Evolutionary conservation across 2,329 filamentous ascomycete genomes (phyloP).

Genomic region (Apiospora marii): DNA sequence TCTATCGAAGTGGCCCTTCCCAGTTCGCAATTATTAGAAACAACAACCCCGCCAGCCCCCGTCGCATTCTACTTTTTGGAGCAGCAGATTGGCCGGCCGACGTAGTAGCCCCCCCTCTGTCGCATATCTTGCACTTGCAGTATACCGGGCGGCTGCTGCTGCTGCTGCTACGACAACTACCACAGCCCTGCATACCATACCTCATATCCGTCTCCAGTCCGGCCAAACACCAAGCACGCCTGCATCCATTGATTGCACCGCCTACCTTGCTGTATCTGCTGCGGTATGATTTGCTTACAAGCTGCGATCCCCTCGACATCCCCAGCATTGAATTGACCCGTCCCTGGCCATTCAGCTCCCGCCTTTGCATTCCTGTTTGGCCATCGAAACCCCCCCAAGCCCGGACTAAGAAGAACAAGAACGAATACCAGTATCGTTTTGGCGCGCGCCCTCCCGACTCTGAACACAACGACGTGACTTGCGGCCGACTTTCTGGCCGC

Average conservation of each 20-base stretch:
- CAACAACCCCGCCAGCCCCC: slow-evolving; percentile 11
- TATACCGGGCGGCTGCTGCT: slow-evolving; percentile 10
- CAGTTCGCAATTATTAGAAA: slow-evolving; percentile 3
- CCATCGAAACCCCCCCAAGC: neutral
- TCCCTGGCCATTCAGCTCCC: slow-evolving; percentile 6
- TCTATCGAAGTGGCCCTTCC: slow-evolving; percentile 2
- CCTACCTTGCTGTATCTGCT: neutral
- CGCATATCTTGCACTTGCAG: slow-evolving; percentile 9
- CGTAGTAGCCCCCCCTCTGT: slow-evolving; percentile 16
- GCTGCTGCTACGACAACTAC: neutral
- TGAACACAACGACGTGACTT: slow-evolving; percentile 14
- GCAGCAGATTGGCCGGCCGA: slow-evolving; percentile 18
- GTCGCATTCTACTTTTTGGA: slow-evolving; percentile 14
- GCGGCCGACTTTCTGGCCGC: slow-evolving; percentile 38
- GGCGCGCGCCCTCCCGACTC: slow-evolving; percentile 12
- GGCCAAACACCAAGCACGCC: slow-evolving; percentile 12
- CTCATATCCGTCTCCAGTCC: slow-evolving; percentile 11
- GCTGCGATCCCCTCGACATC: neutral
- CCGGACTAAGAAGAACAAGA: slow-evolving; percentile 1
- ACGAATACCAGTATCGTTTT: neutral
- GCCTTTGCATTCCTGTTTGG: slow-evolving; percentile 1
- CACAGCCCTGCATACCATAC: slow-evolving; percentile 9
- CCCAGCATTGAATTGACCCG: slow-evolving; percentile 18
- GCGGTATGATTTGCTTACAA: slow-evolving; percentile 13
- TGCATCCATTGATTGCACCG: slow-evolving; percentile 9